Evolutionary conservation across 2,329 filamentous ascomycete species (phyloP).

Genomic region (Geosmithia morbida): DNA sequence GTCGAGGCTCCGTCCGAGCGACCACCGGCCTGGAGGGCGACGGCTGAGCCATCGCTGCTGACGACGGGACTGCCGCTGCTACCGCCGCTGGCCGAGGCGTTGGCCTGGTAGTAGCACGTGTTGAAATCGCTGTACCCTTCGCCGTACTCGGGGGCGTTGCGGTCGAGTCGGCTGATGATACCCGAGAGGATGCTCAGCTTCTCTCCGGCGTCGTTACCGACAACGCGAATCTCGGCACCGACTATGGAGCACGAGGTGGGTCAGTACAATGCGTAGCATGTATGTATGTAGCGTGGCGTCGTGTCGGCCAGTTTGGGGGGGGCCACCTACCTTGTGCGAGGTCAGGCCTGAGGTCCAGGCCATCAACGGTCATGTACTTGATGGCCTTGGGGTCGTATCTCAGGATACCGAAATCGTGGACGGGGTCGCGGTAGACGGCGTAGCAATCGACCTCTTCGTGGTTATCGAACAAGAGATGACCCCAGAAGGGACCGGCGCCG

Average conservation of each 20-base stretch:
- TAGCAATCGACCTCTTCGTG: slow-evolving; percentile 94
- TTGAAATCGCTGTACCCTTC: slow-evolving; percentile 98
- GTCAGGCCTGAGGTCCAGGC: slow-evolving; percentile 70
- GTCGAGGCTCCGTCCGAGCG: slow-evolving; percentile 90
- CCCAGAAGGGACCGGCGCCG: slow-evolving; percentile 91
- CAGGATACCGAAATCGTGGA: slow-evolving; percentile 96
- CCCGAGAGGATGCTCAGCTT: slow-evolving; percentile 96
- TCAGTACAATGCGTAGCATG: too few species aligned
- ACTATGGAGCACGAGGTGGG: slow-evolving; percentile 43
- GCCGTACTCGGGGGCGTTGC: slow-evolving; percentile 94
- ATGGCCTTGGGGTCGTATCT: slow-evolving; percentile 92
- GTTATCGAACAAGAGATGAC: slow-evolving; percentile 96
- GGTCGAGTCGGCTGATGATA: slow-evolving; percentile 88
- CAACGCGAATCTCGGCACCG: slow-evolving; percentile 87
- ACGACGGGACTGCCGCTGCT: slow-evolving; percentile 98
- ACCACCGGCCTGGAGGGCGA: slow-evolving; percentile 88
- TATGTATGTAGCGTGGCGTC: too few species aligned
- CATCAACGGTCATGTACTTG: slow-evolving; percentile 87
- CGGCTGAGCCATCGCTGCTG: slow-evolving; percentile 81
- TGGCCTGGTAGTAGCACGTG: slow-evolving; percentile 91
- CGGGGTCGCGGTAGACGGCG: slow-evolving; percentile 93
- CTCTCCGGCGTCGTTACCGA: slow-evolving; percentile 96
- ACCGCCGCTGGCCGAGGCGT: slow-evolving; percentile 88
- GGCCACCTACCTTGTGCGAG: slow-evolving; percentile 48
- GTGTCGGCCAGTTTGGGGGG: background rate